Evolutionary conservation across 495 filamentous ascomycete species (phyloP).

Genomic region (Daldinia vernicosa): DNA sequence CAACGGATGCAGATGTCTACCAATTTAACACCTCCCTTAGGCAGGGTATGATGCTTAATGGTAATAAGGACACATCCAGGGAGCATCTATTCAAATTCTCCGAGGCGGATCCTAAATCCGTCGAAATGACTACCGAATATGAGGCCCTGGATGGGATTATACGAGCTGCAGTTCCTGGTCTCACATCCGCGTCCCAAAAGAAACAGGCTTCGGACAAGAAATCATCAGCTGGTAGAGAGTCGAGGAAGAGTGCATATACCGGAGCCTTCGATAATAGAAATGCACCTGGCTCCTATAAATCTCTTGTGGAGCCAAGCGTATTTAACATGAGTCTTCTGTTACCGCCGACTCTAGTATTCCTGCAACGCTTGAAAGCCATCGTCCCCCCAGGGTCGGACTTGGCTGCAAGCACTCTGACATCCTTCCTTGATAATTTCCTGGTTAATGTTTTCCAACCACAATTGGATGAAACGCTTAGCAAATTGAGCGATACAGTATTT

Average conservation of each 20-base stretch:
- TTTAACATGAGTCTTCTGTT: conserved; percentile 97
- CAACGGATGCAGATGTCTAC: conserved; percentile 83
- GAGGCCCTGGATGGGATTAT: conserved; percentile 92
- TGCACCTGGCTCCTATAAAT: conserved; percentile 64
- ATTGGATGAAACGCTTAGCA: conserved; percentile 91
- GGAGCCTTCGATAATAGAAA: conserved; percentile 74
- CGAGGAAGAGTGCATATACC: conserved; percentile 59
- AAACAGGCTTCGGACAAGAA: conserved; percentile 59
- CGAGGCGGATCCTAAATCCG: conserved; percentile 79
- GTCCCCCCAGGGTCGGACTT: conserved; percentile 87
- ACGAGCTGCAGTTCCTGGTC: conserved; percentile 86
- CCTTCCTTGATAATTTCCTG: conserved; percentile 97
- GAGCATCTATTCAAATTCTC: conserved; percentile 92
- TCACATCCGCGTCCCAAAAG: conserved; percentile 81
- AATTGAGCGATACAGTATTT: conserved; percentile 83
- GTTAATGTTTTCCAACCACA: conserved; percentile 98
- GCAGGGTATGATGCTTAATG: conserved; percentile 52
- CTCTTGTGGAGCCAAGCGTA: conserved; percentile 89
- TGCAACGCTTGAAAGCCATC: conserved; percentile 89
- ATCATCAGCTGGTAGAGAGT: conserved; percentile 47
- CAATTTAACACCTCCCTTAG: conserved; percentile 59
- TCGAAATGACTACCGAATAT: conserved; percentile 79
- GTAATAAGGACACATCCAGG: conserved; percentile 67
- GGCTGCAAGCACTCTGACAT: conserved; percentile 84
- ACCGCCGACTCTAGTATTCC: conserved; percentile 91